Evolutionary conservation across 306 rosid species (phyloP), one percentile per base, ranked within the genome.

Genomic region (Albizia julibrissin): DNA sequence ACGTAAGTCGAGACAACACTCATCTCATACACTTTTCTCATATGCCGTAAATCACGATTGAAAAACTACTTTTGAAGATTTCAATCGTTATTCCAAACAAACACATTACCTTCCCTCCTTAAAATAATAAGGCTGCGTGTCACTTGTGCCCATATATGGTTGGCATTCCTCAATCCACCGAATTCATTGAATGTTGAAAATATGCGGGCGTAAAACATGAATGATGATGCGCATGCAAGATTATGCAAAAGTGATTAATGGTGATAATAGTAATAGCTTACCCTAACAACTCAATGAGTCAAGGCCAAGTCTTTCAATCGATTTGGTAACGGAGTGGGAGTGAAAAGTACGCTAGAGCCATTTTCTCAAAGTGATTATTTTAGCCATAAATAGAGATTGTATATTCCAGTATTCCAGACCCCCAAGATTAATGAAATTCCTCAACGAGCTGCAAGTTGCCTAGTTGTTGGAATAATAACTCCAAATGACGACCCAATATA

Each of bases 41-140:
- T n/a, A n/a, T n/a, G n/a, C n/a, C n/a, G n/a, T n/a, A n/a, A n/a
- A n/a, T n/a, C n/a, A n/a, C n/a, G n/a, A n/a, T n/a, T n/a, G n/a
- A n/a, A n/a, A n/a, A n/a, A n/a, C n/a, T n/a, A n/a, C n/a, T n/a
- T n/a, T n/a, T n/a, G n/a, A n/a, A n/a, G n/a, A n/a, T n/a, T n/a
- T n/a, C n/a, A n/a, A n/a, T n/a, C n/a, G n/a, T n/a, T n/a, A n/a
- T n/a, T n/a, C n/a, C n/a, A n/a, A n/a, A n/a, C n/a, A n/a, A n/a
- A n/a, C n/a, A n/a, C n/a, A n/a, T n/a, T n/a, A n/a, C n/a, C n/a
- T n/a, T n/a, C n/a, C n/a, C n/a, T n/a, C n/a, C n/a, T n/a, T n/a
- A n/a, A n/a, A n/a, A n/a, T n/a, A 16, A 72, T 66, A 31, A 31
- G 21, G 16, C 66, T 78, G 34, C 22, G 81, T 78, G 75, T 67